Percentiles rank a stretch among this genome's conserved stretches.
These are phyloP conservation scores for Rhodotorula sp. DNA, from an alignment of 1,284 basidiomycete species.

Conservation along the genomic window DNA sequence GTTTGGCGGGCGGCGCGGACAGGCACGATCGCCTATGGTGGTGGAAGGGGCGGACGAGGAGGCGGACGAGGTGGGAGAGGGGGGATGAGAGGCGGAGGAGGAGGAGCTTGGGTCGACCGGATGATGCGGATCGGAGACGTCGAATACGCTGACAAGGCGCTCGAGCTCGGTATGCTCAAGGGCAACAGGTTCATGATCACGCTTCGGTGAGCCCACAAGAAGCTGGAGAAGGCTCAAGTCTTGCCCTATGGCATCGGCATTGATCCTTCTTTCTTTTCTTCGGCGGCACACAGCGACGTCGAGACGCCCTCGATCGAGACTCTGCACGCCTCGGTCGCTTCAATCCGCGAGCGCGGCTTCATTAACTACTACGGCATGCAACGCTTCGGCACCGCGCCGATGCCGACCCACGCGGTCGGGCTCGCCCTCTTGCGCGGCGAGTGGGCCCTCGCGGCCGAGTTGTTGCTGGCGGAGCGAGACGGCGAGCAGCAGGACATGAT, in stretches of 20 bases:
- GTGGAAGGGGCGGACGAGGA: slow-evolving; percentile 28
- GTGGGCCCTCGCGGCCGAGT: slow-evolving; percentile 81
- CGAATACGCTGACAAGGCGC: slow-evolving; percentile 70
- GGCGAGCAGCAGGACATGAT: slow-evolving; percentile 87
- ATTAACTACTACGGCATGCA: slow-evolving; percentile 99
- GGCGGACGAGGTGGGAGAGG: slow-evolving; percentile 18
- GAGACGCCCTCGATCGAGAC: slow-evolving; percentile 68
- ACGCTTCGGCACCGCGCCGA: slow-evolving; percentile 92
- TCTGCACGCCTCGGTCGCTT: slow-evolving; percentile 72
- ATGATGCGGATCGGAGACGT: slow-evolving; percentile 87
- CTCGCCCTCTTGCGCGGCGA: slow-evolving; percentile 81
- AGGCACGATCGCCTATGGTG: slow-evolving; percentile 53
- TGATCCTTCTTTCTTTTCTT: too few relatives aligned
- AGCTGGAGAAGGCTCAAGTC: too few relatives aligned
- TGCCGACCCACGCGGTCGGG: slow-evolving; percentile 92
- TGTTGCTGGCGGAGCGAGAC: slow-evolving; percentile 74
- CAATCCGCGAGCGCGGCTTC: slow-evolving; percentile 80
- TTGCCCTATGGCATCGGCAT: too few relatives aligned
- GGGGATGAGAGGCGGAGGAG: slow-evolving; percentile 17
- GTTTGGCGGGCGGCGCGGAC: slow-evolving; percentile 61
- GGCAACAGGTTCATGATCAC: slow-evolving; percentile 96
- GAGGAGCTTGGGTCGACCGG: slow-evolving; percentile 57
- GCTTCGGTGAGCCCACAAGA: slow-evolving; percentile 63
- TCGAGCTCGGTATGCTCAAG: slow-evolving; percentile 91
- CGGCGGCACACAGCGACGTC: slow-evolving; percentile 63